Evolutionary conservation across 129 eudicot species (phyloP).

Genomic region (Flaveria brownii): DNA sequence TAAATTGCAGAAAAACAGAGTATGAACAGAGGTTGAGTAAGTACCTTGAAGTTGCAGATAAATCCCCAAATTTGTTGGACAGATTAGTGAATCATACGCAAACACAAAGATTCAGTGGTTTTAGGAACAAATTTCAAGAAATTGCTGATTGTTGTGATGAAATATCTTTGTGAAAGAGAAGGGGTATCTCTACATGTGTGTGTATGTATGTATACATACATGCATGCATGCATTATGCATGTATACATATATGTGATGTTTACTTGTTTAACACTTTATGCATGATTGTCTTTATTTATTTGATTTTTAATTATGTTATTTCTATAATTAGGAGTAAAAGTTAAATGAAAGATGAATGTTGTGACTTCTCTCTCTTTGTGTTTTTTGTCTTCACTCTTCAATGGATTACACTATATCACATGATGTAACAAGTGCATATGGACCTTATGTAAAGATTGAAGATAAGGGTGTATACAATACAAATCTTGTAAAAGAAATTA

Average conservation of each 20-base stretch:
- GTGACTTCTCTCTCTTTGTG: slow-evolving; percentile 19
- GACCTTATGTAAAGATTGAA: slow-evolving; percentile 4
- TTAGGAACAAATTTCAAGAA: slow-evolving; percentile 27
- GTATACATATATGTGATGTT: slow-evolving; percentile 13
- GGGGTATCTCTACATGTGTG: slow-evolving; percentile 20
- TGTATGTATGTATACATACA: slow-evolving; percentile 16
- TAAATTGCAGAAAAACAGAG: slow-evolving; percentile 8
- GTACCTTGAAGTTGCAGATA: slow-evolving; percentile 28
- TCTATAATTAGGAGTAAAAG: not conserved
- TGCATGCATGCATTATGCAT: not conserved
- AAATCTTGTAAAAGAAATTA: not conserved
- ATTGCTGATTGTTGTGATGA: slow-evolving; percentile 10
- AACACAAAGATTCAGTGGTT: slow-evolving; percentile 28
- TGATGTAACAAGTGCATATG: slow-evolving; percentile 15
- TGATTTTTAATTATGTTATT: slow-evolving; percentile 3
- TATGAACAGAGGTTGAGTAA: slow-evolving; percentile 26
- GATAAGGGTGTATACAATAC: not conserved
- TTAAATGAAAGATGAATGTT: no score
- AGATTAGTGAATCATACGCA: slow-evolving; percentile 24
- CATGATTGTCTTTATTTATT: slow-evolving; percentile 33
- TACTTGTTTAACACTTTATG: slow-evolving; percentile 38
- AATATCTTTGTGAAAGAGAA: slow-evolving; percentile 14
- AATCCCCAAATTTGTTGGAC: slow-evolving; percentile 20
- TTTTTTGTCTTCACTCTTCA: no score
- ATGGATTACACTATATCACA: slow-evolving; percentile 7